A percentile compares a stretch with the other conserved stretches of the same genome.
Evolutionary conservation across 768 basidiomycete species (phyloP).

Genomic region (Atractiella rhizophila): DNA sequence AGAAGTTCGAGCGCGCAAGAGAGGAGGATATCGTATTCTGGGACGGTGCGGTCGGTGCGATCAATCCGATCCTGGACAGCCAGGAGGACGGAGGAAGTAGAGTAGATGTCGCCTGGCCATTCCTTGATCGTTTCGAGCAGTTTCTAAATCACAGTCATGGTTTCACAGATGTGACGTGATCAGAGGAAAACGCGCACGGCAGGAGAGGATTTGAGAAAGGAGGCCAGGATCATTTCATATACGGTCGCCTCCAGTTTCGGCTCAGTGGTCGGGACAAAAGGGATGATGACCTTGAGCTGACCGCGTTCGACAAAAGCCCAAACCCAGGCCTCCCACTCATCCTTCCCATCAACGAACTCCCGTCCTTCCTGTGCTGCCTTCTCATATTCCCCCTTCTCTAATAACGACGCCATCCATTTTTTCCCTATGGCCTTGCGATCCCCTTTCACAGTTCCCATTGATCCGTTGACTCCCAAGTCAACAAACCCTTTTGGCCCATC

Average conservation of each 20-base stretch:
- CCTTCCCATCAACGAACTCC: constrained; percentile 58
- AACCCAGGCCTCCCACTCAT: constrained; percentile 86
- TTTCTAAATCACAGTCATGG: constrained; percentile 26
- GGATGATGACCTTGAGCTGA: constrained; percentile 68
- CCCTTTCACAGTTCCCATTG: constrained; percentile 24
- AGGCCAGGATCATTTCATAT: constrained; percentile 81
- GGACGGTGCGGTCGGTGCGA: constrained; percentile 9
- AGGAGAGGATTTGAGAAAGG: constrained; percentile 56
- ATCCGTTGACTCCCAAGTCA: constrained; percentile 14
- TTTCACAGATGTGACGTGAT: background rate
- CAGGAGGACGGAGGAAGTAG: constrained; percentile 61
- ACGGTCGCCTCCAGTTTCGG: constrained; percentile 60
- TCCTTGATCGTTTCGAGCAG: constrained; percentile 51
- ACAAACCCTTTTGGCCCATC: constrained; percentile 32
- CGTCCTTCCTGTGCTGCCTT: constrained; percentile 63
- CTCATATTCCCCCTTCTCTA: constrained; percentile 41
- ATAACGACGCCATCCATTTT: constrained; percentile 63
- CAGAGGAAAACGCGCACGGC: constrained; percentile 26
- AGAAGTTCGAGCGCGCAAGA: constrained; percentile 83
- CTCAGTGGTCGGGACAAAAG: constrained; percentile 55
- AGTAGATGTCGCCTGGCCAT: constrained; percentile 82
- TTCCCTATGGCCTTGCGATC: constrained; percentile 38
- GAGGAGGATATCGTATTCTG: constrained; percentile 46
- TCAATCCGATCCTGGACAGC: constrained; percentile 65
- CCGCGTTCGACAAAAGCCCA: constrained; percentile 62